phyloP scores from a whole-genome alignment of 2,329 filamentous ascomycete genomes.

The Lecanicillium sp. region DNA sequence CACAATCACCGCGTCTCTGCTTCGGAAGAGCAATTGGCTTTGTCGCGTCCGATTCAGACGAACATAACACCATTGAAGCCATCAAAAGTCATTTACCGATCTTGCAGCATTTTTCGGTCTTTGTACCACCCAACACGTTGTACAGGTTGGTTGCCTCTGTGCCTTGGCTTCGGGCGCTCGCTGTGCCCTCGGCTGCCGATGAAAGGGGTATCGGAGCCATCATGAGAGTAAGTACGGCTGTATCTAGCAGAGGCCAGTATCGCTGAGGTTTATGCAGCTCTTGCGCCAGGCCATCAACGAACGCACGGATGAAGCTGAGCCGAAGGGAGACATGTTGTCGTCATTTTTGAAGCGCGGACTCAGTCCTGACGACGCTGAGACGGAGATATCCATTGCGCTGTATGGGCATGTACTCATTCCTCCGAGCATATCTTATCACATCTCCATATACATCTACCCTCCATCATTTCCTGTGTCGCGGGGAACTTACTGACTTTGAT shows the following conservation, averaged over 20 bases:
- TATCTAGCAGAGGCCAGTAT: background rate
- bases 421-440: background rate
- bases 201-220: background rate
- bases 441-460: too few relatives aligned
- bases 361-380: slow-evolving; percentile 4
- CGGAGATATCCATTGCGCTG: slow-evolving; percentile 6
- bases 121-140: background rate
- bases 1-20: slow-evolving; percentile 1
- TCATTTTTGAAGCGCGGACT: slow-evolving; percentile 4
- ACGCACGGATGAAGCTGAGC: background rate
- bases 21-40: slow-evolving; percentile 4
- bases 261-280: background rate
- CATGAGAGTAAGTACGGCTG: background rate
- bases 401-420: background rate
- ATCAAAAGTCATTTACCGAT: background rate
- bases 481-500: background rate
- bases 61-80: slow-evolving; percentile 1
- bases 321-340: background rate
- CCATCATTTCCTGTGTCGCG: too few relatives aligned
- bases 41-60: slow-evolving; percentile 1
- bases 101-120: background rate
- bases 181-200: background rate
- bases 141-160: background rate
- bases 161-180: background rate
- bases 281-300: background rate